Conservation (phyloP, 352 stramenopile genomes). For the Phytophthora agathidicida region DNA sequence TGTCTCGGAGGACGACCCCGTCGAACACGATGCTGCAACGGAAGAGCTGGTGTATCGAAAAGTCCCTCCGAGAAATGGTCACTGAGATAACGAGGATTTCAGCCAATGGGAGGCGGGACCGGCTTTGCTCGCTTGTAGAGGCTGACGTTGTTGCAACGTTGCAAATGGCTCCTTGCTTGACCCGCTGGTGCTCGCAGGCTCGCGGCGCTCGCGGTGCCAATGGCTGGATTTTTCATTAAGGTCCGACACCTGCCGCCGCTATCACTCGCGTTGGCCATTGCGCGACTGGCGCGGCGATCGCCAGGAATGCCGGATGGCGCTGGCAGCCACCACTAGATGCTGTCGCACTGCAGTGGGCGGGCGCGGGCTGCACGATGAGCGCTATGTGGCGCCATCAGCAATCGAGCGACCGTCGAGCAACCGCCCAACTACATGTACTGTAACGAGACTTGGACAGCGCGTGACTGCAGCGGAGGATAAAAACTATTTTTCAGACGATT, state of each 20-base stretch:
- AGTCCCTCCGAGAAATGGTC: neutral
- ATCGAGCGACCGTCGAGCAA: slow-evolving; percentile 1
- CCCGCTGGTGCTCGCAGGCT: neutral
- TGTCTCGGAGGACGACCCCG: neutral
- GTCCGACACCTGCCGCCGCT: slow-evolving; percentile 5
- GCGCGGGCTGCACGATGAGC: neutral
- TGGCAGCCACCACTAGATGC: too few species aligned
- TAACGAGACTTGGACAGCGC: neutral
- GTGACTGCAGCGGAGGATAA: too few species aligned
- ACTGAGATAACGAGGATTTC: neutral
- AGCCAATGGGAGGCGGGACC: slow-evolving; percentile 5
- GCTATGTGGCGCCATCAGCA: slow-evolving; percentile 7
- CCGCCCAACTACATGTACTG: neutral
- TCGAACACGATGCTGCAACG: neutral
- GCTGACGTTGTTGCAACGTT: slow-evolving; percentile 1
- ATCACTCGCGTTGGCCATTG: too few species aligned
- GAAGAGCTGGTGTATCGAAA: neutral
- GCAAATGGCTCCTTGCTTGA: slow-evolving; percentile 10
- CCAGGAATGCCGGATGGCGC: neutral
- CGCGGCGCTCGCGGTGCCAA: neutral
- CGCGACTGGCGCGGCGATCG: neutral
- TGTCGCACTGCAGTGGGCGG: slow-evolving; percentile 6
- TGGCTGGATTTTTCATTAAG: slow-evolving; percentile 16
- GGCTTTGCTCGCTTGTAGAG: slow-evolving; percentile 8
- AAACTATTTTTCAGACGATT: too few species aligned